phyloP scores from a whole-genome alignment of 176 grass and related monocot species.

The Carex parvula region DNA sequence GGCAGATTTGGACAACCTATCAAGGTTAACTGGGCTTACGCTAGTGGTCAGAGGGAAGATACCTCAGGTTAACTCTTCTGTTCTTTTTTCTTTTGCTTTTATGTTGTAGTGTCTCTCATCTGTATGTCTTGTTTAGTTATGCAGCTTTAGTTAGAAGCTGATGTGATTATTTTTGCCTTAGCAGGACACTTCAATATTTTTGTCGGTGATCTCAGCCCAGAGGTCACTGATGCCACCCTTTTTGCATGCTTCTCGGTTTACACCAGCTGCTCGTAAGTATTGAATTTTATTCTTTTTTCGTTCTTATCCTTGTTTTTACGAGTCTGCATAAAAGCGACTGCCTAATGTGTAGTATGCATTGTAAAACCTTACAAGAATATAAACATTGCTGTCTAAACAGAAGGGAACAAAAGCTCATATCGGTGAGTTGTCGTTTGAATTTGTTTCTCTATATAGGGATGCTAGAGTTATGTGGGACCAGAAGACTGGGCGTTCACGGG shows the following conservation, averaged over 20 bases:
- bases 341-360: background rate
- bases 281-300: background rate
- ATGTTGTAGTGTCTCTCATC: slow-evolving; percentile 21
- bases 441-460: slow-evolving; percentile 53
- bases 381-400: background rate
- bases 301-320: slow-evolving; percentile 3
- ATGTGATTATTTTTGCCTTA: slow-evolving; percentile 11
- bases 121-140: slow-evolving; percentile 12
- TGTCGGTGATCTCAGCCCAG: slow-evolving; percentile 94
- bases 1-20: slow-evolving; percentile 88
- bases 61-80: slow-evolving; percentile 71
- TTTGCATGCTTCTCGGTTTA: slow-evolving; percentile 87
- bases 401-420: slow-evolving; percentile 13
- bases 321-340: background rate
- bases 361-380: background rate
- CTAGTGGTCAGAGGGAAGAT: slow-evolving; percentile 92
- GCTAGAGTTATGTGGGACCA: slow-evolving; percentile 99
- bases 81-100: background rate
- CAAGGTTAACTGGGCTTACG: slow-evolving; percentile 99
- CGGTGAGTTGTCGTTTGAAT: slow-evolving; percentile 14
- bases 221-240: slow-evolving; percentile 88
- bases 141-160: slow-evolving; percentile 4
- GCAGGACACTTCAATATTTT: slow-evolving; percentile 97
- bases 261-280: slow-evolving; percentile 85
- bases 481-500: slow-evolving; percentile 89